Percentiles rank a stretch among this genome's conserved stretches.
phyloP scores from a whole-genome alignment of 305 asterid genomes.

The Petunia hybrid region DNA sequence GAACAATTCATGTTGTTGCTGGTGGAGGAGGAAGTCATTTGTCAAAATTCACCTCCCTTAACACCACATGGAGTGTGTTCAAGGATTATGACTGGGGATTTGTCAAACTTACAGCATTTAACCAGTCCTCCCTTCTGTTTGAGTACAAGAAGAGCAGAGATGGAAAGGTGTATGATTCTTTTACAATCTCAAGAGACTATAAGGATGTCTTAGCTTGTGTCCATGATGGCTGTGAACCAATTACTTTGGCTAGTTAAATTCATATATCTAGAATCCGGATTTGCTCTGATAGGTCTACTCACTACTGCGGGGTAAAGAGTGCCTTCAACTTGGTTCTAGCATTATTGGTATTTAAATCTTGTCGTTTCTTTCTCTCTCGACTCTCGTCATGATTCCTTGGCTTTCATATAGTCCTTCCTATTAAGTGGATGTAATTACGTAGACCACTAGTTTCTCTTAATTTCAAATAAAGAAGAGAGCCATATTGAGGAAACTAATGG shows the following conservation, averaged over 20 bases:
- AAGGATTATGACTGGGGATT: constrained; percentile 59
- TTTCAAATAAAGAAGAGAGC: background rate
- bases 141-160: constrained; percentile 65
- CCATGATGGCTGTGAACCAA: constrained; percentile 63
- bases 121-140: constrained; percentile 54
- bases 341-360: background rate
- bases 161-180: constrained; percentile 61
- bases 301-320: background rate
- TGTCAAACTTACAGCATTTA: constrained; percentile 57
- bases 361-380: background rate
- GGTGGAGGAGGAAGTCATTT: constrained; percentile 62
- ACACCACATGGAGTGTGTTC: constrained; percentile 51
- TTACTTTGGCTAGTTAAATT: constrained; percentile 44
- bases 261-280: background rate
- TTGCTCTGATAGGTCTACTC: background rate
- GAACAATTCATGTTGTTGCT: constrained; percentile 56
- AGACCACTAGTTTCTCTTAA: background rate
- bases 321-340: constrained; percentile 20
- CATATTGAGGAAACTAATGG: background rate
- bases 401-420: background rate
- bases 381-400: background rate
- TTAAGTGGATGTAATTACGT: background rate
- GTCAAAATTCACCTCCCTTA: constrained; percentile 36
- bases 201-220: constrained; percentile 68
- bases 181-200: constrained; percentile 63